Conservation (phyloP, 2,329 filamentous ascomycete species). For the Stemphylium lycopersici region DNA sequence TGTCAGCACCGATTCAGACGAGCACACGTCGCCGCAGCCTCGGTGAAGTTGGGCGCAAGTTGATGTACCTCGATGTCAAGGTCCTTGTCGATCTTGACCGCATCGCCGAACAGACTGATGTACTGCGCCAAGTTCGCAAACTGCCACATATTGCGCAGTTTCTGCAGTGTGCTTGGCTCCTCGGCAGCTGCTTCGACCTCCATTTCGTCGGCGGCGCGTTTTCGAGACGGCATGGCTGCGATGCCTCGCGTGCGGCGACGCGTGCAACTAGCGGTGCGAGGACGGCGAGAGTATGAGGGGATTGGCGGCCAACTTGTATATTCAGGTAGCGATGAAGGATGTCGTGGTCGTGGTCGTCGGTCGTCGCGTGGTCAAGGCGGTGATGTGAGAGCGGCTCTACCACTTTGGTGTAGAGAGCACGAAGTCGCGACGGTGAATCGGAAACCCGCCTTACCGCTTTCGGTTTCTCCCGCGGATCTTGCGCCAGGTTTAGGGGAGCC, state of each 20-base stretch:
- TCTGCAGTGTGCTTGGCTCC: conserved; percentile 59
- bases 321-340: conserved; percentile 1
- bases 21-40: conserved; percentile 16
- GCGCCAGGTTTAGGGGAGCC: conserved; percentile 7
- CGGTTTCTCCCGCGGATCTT: conserved; percentile 10
- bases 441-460: conserved; percentile 1
- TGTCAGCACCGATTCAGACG: conserved; percentile 36
- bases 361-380: conserved; percentile 6
- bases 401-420: conserved; percentile 4
- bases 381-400: conserved; percentile 15
- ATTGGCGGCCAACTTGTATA: background rate
- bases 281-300: background rate
- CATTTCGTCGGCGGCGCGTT: conserved; percentile 58
- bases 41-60: conserved; percentile 27
- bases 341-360: background rate
- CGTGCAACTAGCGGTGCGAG: conserved; percentile 24
- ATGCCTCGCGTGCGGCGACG: conserved; percentile 42
- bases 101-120: conserved; percentile 87
- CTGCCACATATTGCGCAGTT: conserved; percentile 90
- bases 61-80: conserved; percentile 82
- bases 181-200: conserved; percentile 57
- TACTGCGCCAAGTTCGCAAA: conserved; percentile 95
- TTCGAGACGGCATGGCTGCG: conserved; percentile 45
- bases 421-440: conserved; percentile 14
- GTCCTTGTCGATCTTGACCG: conserved; percentile 86